phyloP scores from a whole-genome alignment of 306 rosid species.

The Corylus heterophylla region DNA sequence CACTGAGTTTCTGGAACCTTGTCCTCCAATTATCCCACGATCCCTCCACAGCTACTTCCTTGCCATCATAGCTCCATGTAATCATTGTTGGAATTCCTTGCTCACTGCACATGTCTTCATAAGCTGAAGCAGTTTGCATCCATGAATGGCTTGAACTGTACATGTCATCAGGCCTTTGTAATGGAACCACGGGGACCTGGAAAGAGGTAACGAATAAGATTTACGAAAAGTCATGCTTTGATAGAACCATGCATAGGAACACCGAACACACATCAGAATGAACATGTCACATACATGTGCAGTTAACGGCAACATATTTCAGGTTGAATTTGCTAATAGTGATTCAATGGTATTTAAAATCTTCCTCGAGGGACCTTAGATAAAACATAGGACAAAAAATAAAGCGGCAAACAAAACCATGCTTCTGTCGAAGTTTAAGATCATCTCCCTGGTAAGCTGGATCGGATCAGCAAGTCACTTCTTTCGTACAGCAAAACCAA shows the following conservation, averaged over 20 bases:
- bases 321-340: slow-evolving; percentile 1
- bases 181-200: slow-evolving; percentile 81
- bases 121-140: slow-evolving; percentile 63
- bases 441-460: slow-evolving; percentile 27
- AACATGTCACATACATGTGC: slow-evolving; percentile 19
- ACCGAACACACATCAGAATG: neutral
- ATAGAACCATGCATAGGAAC: slow-evolving; percentile 3
- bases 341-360: neutral
- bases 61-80: slow-evolving; percentile 89
- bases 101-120: slow-evolving; percentile 67
- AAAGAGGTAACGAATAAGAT: slow-evolving; percentile 10
- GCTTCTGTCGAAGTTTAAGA: slow-evolving; percentile 32
- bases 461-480: slow-evolving; percentile 27
- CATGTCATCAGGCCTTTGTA: slow-evolving; percentile 90
- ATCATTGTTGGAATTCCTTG: slow-evolving; percentile 95
- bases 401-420: slow-evolving; percentile 12
- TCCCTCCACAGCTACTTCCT: slow-evolving; percentile 89
- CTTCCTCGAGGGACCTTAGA: neutral
- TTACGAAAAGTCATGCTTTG: slow-evolving; percentile 16
- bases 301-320: slow-evolving; percentile 19
- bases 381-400: neutral
- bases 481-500: slow-evolving; percentile 14
- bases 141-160: slow-evolving; percentile 62
- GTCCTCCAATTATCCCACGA: slow-evolving; percentile 97
- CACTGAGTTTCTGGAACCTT: slow-evolving; percentile 47